Base-by-base conservation (phyloP, 2,329 filamentous ascomycete genomes). In the Corynespora cassiicola region DNA sequence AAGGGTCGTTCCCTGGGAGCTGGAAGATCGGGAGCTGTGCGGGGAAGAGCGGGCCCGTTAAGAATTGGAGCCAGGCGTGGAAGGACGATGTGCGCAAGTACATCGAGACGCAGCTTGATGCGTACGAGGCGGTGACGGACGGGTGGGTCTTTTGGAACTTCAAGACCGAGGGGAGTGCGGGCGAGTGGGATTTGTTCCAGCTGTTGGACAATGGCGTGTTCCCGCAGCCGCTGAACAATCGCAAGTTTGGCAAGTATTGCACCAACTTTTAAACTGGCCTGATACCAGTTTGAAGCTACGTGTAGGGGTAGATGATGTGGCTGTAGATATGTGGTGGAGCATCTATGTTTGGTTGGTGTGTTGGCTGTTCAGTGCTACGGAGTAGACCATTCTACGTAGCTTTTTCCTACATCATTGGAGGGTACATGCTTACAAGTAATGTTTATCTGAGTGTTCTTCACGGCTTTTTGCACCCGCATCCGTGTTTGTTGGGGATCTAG, bases 71-170 rank as follows among this genome's bases (percentile, higher is more conserved):
- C 5, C 66, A 63, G 53, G 65, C 49, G 35, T 66, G 60, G 56
- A 75, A 72, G 42, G 66, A 72, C 21, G 74, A 78, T 36, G 70
- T 71, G 27, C 58, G 75, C 22, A 71, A 66, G 12, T 80, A 76
- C 46, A 75, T 81, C 35, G 75, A 80, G 46, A 75, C 76, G 2
- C 79, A 81, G 56, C 57, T 82, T n/a, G 72, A 76, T 32, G 64
- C 72, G 0, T 81, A 75, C 46, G 78, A 81, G 59, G 51, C 59
- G 9, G 68, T 69, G 22, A 73, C 75, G 0, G 58, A 74, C 4
- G 78, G 79, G 4, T 81, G 77, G 77, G 62, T 80, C 20, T 80
- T 79, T 47, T 81, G 78, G 77, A 80, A 78, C 42, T 81, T 78
- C 66, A 81, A 81, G 67, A 79, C 78, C 0, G 76, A 81, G 50